Percentiles rank a stretch among this genome's conserved stretches.
Evolutionary conservation across 768 basidiomycete species (phyloP).

Genomic region (Podaxis sp.): DNA sequence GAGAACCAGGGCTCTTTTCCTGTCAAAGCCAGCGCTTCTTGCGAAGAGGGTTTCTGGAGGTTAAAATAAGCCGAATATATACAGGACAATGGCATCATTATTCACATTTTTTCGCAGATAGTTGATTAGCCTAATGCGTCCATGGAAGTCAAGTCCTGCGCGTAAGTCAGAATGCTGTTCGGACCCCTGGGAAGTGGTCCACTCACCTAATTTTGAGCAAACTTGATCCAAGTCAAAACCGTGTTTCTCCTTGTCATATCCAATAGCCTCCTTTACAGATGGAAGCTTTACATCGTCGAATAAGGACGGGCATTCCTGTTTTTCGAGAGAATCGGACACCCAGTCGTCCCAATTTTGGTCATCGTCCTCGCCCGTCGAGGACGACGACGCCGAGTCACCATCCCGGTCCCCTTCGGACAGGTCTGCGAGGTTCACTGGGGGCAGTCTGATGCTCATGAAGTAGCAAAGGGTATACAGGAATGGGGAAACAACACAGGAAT

Average conservation of each 20-base stretch:
- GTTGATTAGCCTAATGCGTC: constrained; percentile 81
- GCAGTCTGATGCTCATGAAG: constrained; percentile 41
- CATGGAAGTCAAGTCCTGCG: constrained; percentile 77
- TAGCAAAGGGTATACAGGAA: constrained; percentile 11
- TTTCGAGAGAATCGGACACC: constrained; percentile 64
- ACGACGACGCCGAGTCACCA: constrained; percentile 27
- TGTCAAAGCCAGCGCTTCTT: constrained; percentile 45
- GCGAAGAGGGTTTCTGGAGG: constrained; percentile 52
- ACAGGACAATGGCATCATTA: constrained; percentile 2
- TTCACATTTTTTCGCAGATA: constrained; percentile 77
- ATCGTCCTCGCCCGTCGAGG: constrained; percentile 38
- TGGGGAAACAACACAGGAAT: not conserved
- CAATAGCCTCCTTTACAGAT: constrained; percentile 57
- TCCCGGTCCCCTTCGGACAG: constrained; percentile 25
- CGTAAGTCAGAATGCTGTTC: constrained; percentile 5
- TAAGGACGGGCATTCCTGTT: constrained; percentile 63
- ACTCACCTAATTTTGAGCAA: constrained; percentile 57
- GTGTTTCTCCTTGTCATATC: constrained; percentile 59
- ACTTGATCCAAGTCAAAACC: constrained; percentile 61
- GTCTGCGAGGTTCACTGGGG: constrained; percentile 26
- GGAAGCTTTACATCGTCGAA: constrained; percentile 69
- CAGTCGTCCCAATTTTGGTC: constrained; percentile 81
- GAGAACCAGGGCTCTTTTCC: constrained; percentile 63
- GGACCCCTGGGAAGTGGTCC: not conserved
- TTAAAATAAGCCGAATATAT: constrained; percentile 14